Evolutionary conservation across 768 basidiomycete genomes (phyloP), one percentile per base, ranked within the genome.

Genomic region (Phaffia australis): DNA sequence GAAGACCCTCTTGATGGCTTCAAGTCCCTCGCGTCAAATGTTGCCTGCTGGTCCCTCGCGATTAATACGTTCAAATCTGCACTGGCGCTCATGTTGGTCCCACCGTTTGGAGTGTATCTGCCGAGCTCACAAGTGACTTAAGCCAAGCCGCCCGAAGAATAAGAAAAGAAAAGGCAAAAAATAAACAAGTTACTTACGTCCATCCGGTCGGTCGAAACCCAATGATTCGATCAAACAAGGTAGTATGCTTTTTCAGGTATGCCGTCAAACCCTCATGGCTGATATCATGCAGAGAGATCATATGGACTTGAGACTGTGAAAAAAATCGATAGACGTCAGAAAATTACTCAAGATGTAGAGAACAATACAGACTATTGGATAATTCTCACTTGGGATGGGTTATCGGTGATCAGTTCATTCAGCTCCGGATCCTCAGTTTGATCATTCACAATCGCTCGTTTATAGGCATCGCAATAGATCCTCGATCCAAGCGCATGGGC

Each of bases 151-250:
- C n/a, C 30, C 47, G 61, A 48, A 59, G 51, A 54, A 60, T 19
- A 46, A 1, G 42, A 57, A 35, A 3, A 25, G 47, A 46, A n/a
- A 42, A 25, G 11, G n/a, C 14, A 32, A 3, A 23, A 2, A 59
- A 19, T 1, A 30, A 30, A 56, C 55, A 46, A 60, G 18, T 48
- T 3, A 82, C 88, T 74, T 68, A 95, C 84, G 89, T 88, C 94
- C 94, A 98, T 47, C 95, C 95, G 0, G 95, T 98, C 0, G 95
- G 95, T 65, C 93, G 79, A 71, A 98, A 87, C 0, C 87, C 93
- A 16, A 95, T 80, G 1, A 83, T 83, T 62, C 82, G 84, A 57
- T 80, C 81, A 73, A 86, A 98, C 16, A 78, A 80, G 5, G 84
- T 84, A 62, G 86, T 83, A 73, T 85, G 89, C 7, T 83, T 83